Conservation (phyloP, 192 early-diverging fungal genomes). For the Backusella psychrophila region DNA sequence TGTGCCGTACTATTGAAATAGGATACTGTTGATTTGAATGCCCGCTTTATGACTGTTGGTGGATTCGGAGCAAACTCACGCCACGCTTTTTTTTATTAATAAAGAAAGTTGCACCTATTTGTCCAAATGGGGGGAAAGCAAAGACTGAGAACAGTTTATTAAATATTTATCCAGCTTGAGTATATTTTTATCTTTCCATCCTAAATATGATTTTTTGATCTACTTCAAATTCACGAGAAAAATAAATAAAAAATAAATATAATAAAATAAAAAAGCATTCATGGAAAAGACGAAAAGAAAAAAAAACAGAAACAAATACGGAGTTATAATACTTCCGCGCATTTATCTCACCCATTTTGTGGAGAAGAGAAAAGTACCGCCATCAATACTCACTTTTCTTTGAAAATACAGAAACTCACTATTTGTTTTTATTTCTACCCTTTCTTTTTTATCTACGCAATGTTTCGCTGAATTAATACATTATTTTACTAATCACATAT, state of each 20-base stretch:
- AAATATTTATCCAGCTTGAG: background rate
- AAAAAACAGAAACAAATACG: background rate
- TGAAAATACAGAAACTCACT: too few relatives aligned
- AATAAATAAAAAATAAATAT: background rate
- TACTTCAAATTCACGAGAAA: background rate
- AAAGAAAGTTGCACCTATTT: background rate
- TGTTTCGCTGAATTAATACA: background rate
- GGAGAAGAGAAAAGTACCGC: background rate
- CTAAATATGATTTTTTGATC: background rate
- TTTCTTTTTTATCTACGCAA: background rate
- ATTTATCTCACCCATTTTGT: background rate
- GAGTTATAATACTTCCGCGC: slow-evolving; percentile 5
- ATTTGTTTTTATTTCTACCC: background rate
- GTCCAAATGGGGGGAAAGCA: background rate
- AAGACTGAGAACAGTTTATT: background rate
- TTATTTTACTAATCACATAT: background rate
- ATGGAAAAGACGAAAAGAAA: background rate
- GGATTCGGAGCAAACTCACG: background rate
- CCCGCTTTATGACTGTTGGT: background rate
- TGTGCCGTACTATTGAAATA: background rate
- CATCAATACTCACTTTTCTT: background rate
- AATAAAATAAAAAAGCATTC: background rate
- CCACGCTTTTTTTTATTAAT: slow-evolving; percentile 1
- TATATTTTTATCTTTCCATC: background rate
- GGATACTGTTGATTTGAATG: background rate